Evolutionary conservation across 768 basidiomycete species (phyloP).

Genomic region (Amanita jacksonii): DNA sequence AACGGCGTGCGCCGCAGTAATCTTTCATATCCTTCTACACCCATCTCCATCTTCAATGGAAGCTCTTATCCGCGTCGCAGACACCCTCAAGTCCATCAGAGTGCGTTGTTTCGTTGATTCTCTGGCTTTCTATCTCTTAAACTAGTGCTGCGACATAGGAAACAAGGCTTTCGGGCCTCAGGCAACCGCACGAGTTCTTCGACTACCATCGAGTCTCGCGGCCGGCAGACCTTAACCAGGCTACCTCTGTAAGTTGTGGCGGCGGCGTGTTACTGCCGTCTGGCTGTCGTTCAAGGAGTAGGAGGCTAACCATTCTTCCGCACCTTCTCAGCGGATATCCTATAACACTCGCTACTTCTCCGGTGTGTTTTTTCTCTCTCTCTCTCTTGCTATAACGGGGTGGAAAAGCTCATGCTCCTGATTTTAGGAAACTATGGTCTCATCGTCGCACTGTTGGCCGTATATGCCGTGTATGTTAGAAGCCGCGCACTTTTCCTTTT

Average conservation of each 20-base stretch:
- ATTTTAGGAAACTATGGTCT: conserved; percentile 76
- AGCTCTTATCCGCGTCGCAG: conserved; percentile 49
- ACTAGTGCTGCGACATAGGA: too few species aligned
- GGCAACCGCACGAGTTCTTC: conserved; percentile 72
- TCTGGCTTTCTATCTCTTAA: not conserved
- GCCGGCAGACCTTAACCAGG: conserved; percentile 73
- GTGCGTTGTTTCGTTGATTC: conserved; percentile 30
- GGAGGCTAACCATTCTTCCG: conserved; percentile 7
- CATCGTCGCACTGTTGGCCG: conserved; percentile 65
- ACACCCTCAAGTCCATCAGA: conserved; percentile 59
- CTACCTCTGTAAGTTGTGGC: conserved; percentile 45
- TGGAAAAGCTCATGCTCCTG: conserved; percentile 10
- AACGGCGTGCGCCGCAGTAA: too few species aligned
- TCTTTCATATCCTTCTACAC: conserved; percentile 10
- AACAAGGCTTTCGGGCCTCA: conserved; percentile 65
- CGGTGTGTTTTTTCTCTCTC: conserved; percentile 26
- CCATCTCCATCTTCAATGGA: conserved; percentile 45
- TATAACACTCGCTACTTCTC: conserved; percentile 92
- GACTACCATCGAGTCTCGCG: conserved; percentile 77
- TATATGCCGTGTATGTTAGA: conserved; percentile 67
- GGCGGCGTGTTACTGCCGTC: conserved; percentile 2
- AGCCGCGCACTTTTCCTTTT: not conserved
- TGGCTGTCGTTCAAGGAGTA: not conserved
- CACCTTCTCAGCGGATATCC: conserved; percentile 62
- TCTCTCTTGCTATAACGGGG: not conserved